phyloP scores from a whole-genome alignment of 352 stramenopile species.

The Phytophthora hibernalis region DNA sequence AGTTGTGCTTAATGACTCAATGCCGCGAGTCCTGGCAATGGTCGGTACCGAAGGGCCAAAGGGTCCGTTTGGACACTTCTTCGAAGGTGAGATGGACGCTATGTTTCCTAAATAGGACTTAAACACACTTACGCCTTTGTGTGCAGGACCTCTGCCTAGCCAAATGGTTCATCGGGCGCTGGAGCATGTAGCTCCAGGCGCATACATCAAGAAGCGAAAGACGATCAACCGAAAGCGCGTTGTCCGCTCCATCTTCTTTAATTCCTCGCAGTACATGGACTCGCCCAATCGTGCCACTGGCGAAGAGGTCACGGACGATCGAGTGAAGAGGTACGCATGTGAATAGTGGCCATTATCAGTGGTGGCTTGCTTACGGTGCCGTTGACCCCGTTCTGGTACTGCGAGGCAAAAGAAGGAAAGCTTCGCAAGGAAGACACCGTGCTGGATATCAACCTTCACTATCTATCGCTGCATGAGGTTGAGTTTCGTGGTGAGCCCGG shows the following conservation, averaged over 20 bases:
- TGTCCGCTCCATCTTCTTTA: not conserved
- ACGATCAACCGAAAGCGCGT: not conserved
- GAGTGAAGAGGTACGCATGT: not conserved
- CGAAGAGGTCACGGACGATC: conserved; percentile 6
- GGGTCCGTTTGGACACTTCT: conserved; percentile 11
- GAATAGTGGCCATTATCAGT: too few species aligned
- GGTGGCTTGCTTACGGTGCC: too few species aligned
- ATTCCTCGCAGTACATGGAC: not conserved
- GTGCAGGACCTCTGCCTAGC: not conserved
- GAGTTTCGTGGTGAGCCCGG: too few species aligned
- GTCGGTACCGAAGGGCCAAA: not conserved
- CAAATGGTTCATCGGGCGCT: conserved; percentile 5
- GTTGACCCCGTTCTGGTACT: too few species aligned
- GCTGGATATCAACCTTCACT: too few species aligned
- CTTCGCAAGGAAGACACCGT: too few species aligned
- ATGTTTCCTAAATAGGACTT: not conserved
- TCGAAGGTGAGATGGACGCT: not conserved
- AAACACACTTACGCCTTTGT: not conserved
- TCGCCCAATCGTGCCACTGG: not conserved
- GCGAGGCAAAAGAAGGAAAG: too few species aligned
- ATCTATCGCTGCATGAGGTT: too few species aligned
- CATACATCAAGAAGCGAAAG: not conserved
- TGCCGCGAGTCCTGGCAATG: conserved; percentile 1
- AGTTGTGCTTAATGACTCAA: conserved; percentile 18
- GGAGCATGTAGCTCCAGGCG: not conserved